A percentile compares a stretch with the other conserved stretches of the same genome.
Evolutionary conservation across 2,329 filamentous ascomycete genomes (phyloP).

Genomic region (Aspergillus aculeatinus): DNA sequence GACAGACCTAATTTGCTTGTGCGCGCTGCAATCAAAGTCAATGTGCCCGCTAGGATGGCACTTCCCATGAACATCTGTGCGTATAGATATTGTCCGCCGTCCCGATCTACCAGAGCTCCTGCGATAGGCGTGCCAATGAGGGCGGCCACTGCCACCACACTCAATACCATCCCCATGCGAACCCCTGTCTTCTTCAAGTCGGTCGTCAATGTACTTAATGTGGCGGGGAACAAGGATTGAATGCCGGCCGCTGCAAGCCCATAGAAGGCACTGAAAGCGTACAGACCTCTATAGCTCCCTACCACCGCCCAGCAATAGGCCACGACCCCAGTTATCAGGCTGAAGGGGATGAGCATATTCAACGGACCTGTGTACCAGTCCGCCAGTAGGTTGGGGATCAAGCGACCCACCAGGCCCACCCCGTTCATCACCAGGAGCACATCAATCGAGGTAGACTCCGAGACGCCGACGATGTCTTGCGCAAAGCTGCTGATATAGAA

Average conservation of each 20-base stretch:
- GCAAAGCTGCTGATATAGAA: constrained; percentile 49
- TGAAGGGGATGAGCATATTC: constrained; percentile 59
- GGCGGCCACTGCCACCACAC: constrained; percentile 53
- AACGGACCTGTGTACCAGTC: constrained; percentile 59
- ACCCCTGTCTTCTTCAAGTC: constrained; percentile 55
- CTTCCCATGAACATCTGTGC: constrained; percentile 54
- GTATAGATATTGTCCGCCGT: constrained; percentile 49
- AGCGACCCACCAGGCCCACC: constrained; percentile 57
- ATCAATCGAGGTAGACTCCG: constrained; percentile 53
- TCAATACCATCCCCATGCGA: constrained; percentile 59
- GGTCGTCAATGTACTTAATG: constrained; percentile 55
- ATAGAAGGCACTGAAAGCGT: constrained; percentile 63
- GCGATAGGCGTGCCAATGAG: constrained; percentile 57
- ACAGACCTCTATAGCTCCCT: constrained; percentile 50
- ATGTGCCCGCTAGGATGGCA: constrained; percentile 45
- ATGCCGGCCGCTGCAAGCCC: constrained; percentile 64
- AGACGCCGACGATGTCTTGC: constrained; percentile 40
- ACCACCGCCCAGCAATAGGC: constrained; percentile 62
- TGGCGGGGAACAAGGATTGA: constrained; percentile 66
- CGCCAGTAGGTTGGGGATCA: constrained; percentile 59
- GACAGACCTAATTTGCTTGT: constrained; percentile 39
- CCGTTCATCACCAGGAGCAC: constrained; percentile 66
- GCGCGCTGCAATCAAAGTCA: constrained; percentile 45
- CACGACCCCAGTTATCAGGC: constrained; percentile 43
- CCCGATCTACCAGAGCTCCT: constrained; percentile 51